Evolutionary conservation across 768 basidiomycete species (phyloP), one percentile per base, ranked within the genome.

Genomic region (Mycena belliarum): DNA sequence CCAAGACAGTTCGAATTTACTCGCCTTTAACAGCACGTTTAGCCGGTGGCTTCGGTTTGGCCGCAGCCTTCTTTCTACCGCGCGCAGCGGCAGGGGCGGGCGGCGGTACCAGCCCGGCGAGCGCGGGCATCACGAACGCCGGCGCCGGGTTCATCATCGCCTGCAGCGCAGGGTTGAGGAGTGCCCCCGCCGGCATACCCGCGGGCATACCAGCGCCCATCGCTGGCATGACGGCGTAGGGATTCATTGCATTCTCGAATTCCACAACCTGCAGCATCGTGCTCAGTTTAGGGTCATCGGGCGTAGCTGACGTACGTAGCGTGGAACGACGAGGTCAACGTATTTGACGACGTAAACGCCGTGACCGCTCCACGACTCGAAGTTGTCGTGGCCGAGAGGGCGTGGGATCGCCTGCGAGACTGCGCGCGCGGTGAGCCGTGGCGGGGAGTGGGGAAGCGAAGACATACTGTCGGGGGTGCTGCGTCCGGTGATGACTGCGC

Each of bases 311-410:
- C 59, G 49, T 18, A 60, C 59, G 42, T 60, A 60, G 54, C 59
- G 32, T 2, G 59, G 59, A 9, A 60, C 52, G 21, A 60, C 59
- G 21, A 60, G 52, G 3, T 60, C 59, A 21, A 55, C 59, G 25
- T 60, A 51, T 24, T 60, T 60, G 37, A 33, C 37, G 35, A 60
- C 59, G 41, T 53, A 59, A 24, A 60, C 59, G 16, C 48, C 58
- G 6, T 23, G 15, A 7, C 18, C 29, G n/a, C 46, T 26, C 50
- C 52, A 60, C 41, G 59, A 54, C 25, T 60, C 59, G 32, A 32
- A 51, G 25, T 18, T 24, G 32, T 54, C 41, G 18, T 32, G 33
- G 0, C 52, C 52, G 7, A 60, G 59, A 12, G 59, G 52, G 1
- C 15, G 21, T 2, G 59, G 59, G 6, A 44, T 20, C 11, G 40